Conservation (phyloP, 2,329 filamentous ascomycete genomes). For the Sclerotinia borealis region DNA sequence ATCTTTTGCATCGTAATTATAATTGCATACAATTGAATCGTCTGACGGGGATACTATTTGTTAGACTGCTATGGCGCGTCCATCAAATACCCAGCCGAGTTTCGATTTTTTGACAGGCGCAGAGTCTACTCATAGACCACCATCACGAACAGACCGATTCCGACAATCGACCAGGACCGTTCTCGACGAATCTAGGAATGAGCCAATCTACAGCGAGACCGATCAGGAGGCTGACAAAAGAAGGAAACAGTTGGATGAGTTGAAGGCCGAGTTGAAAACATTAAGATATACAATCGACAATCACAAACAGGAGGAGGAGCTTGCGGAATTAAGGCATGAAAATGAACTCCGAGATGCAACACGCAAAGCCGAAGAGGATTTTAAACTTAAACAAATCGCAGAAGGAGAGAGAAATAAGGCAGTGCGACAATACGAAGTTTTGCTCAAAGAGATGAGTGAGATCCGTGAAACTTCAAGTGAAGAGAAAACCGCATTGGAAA, state of each 20-base stretch:
- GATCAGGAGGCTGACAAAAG: conserved; percentile 25
- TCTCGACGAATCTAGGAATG: conserved; percentile 50
- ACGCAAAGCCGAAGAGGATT: conserved; percentile 78
- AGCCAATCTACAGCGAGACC: conserved; percentile 40
- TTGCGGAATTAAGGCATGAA: conserved; percentile 70
- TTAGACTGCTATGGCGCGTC: conserved; percentile 42
- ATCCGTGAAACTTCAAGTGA: conserved; percentile 44
- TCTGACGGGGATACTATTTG: neutral
- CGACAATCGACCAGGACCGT: conserved; percentile 44
- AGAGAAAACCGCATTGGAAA: conserved; percentile 61
- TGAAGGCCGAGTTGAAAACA: conserved; percentile 84
- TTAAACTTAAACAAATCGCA: conserved; percentile 57
- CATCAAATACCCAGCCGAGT: conserved; percentile 45
- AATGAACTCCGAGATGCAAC: conserved; percentile 78
- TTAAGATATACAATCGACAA: conserved; percentile 84
- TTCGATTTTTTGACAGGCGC: conserved; percentile 55
- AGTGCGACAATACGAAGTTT: conserved; percentile 42
- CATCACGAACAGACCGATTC: conserved; percentile 23
- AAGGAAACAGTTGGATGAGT: conserved; percentile 56
- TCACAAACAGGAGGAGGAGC: conserved; percentile 79
- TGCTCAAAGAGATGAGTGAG: conserved; percentile 47
- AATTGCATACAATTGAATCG: neutral
- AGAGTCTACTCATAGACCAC: conserved; percentile 35
- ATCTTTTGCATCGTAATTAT: neutral
- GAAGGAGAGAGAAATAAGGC: conserved; percentile 50